Percentiles rank a stretch among this genome's conserved stretches.
These are phyloP conservation scores for Phytophthora hybrid DNA, from an alignment of 352 stramenopile genomes.

Conservation along the genomic window DNA sequence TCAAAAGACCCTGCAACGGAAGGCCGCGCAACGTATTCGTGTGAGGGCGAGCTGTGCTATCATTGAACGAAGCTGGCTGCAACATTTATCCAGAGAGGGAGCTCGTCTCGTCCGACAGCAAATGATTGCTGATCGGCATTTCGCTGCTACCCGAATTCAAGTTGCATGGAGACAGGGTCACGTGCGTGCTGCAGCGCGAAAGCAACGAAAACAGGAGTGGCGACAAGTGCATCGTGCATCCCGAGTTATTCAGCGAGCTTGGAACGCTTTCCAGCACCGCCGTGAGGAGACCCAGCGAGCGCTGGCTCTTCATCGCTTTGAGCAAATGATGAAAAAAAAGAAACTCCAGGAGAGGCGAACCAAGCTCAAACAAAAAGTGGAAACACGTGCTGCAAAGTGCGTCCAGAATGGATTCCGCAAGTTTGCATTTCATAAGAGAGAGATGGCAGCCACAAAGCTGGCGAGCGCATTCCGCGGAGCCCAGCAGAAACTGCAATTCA, in stretches of 20 bases:
- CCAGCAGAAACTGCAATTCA: conserved; percentile 32
- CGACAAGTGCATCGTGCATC: conserved; percentile 23
- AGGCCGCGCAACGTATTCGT: conserved; percentile 34
- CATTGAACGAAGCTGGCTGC: conserved; percentile 56
- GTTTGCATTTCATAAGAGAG: conserved; percentile 32
- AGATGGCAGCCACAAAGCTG: conserved; percentile 42
- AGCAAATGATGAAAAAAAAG: conserved; percentile 46
- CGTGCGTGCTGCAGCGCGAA: conserved; percentile 8
- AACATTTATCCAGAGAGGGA: conserved; percentile 41
- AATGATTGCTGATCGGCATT: conserved; percentile 37
- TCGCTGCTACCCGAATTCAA: conserved; percentile 46
- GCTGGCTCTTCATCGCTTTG: conserved; percentile 44
- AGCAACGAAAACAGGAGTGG: conserved; percentile 26
- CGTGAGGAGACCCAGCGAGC: conserved; percentile 35
- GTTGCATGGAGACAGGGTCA: conserved; percentile 30
- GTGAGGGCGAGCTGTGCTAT: conserved; percentile 43
- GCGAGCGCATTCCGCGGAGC: conserved; percentile 39
- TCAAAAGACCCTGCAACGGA: conserved; percentile 27
- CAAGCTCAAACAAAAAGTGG: conserved; percentile 37
- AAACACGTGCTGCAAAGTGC: conserved; percentile 39
- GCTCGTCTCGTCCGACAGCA: conserved; percentile 48
- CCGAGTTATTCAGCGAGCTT: conserved; percentile 37
- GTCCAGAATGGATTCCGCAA: conserved; percentile 44
- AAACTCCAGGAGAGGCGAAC: conserved; percentile 32
- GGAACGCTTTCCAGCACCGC: conserved; percentile 20